Conservation (phyloP, 352 stramenopile genomes). For the Phytophthora brassicae region DNA sequence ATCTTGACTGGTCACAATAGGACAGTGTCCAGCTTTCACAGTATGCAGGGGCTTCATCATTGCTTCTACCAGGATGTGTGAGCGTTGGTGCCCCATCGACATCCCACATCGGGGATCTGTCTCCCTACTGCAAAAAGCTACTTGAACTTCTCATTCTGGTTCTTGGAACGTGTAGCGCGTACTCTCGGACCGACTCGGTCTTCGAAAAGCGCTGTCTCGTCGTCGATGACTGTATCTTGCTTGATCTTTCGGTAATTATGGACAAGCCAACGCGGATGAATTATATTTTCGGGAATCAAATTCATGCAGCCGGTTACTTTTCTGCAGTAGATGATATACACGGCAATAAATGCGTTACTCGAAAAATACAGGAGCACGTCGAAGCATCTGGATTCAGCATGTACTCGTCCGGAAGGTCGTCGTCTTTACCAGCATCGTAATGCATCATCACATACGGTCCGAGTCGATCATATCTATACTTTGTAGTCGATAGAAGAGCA, state of each 20-base stretch:
- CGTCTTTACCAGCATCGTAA: neutral
- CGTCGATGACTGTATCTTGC: neutral
- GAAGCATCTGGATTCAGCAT: slow-evolving; percentile 1
- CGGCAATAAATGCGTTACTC: neutral
- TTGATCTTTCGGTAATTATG: slow-evolving; percentile 5
- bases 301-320: neutral
- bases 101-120: slow-evolving; percentile 3
- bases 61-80: neutral
- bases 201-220: neutral
- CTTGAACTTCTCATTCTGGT: slow-evolving; percentile 5
- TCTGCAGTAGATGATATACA: slow-evolving; percentile 5
- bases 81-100: neutral
- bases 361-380: slow-evolving; percentile 12
- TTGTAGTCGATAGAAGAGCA: neutral
- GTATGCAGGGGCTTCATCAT: neutral
- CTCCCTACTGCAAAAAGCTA: neutral
- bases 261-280: slow-evolving; percentile 5
- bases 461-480: neutral
- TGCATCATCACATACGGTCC: slow-evolving; percentile 19
- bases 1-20: neutral
- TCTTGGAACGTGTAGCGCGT: neutral
- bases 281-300: slow-evolving; percentile 2
- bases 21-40: neutral
- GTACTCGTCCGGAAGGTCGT: slow-evolving; percentile 5
- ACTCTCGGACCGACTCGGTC: neutral